A percentile compares a stretch with the other conserved stretches of the same genome.
phyloP scores from a whole-genome alignment of 352 stramenopile species.

The Phytophthora macrochlamydospora region DNA sequence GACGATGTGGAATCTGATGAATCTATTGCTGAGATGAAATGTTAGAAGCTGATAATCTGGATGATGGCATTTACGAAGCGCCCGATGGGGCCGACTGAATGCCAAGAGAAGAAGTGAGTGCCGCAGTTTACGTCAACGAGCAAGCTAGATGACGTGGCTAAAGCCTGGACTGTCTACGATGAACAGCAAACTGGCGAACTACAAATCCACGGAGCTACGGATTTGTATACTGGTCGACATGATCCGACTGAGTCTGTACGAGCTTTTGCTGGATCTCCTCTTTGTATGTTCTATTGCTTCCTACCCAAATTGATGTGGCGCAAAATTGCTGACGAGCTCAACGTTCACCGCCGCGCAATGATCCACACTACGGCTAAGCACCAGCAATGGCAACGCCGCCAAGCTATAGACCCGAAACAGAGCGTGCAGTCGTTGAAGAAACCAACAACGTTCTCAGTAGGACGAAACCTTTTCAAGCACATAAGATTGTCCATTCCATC shows the following conservation, averaged over 20 bases:
- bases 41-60: background rate
- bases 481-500: slow-evolving; percentile 14
- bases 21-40: background rate
- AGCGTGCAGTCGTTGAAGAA: slow-evolving; percentile 2
- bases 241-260: slow-evolving; percentile 1
- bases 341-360: background rate
- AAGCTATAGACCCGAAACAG: background rate
- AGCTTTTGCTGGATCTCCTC: slow-evolving; percentile 4
- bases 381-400: background rate
- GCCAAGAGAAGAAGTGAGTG: background rate
- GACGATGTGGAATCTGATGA: background rate
- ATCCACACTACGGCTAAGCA: background rate
- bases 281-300: slow-evolving; percentile 11
- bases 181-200: background rate
- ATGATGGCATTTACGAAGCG: background rate
- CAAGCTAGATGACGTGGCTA: background rate
- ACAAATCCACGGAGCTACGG: background rate
- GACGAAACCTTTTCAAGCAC: slow-evolving; percentile 8
- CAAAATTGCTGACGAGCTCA: slow-evolving; percentile 7
- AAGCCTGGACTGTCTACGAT: background rate
- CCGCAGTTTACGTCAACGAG: background rate
- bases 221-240: slow-evolving; percentile 3
- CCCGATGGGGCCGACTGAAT: background rate
- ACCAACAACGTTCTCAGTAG: slow-evolving; percentile 1
- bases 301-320: slow-evolving; percentile 9